Percentiles rank a stretch among this genome's conserved stretches.
These are phyloP conservation scores for Claviceps sorghi DNA, from an alignment of 2,329 filamentous ascomycete genomes.

Conservation along the genomic window DNA sequence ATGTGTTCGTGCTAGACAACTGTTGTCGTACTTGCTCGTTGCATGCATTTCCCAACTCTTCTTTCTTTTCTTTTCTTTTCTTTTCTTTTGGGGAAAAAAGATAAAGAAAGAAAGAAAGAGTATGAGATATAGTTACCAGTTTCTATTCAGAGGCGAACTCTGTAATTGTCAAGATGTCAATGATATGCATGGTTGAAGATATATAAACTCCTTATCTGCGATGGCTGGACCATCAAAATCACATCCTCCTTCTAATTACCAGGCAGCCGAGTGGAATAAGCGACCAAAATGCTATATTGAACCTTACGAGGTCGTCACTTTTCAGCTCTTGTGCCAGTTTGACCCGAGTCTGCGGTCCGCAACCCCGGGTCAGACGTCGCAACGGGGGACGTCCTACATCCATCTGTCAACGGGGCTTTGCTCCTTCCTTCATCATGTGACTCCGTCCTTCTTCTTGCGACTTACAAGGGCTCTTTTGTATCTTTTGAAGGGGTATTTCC, in stretches of 20 bases:
- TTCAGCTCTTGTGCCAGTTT: not conserved
- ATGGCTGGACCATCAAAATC: not conserved
- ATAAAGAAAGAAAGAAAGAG: too few relatives aligned
- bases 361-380: not conserved
- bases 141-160: not conserved
- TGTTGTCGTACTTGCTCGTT: not conserved
- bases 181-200: not conserved
- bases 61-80: not conserved
- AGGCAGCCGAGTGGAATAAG: not conserved
- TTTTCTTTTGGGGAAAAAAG: too few relatives aligned
- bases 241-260: not conserved
- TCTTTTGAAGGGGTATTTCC: constrained; percentile 7
- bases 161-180: not conserved
- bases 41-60: not conserved
- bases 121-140: not conserved
- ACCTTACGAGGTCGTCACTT: not conserved
- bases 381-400: not conserved
- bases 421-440: not conserved
- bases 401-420: not conserved
- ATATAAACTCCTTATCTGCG: too few relatives aligned
- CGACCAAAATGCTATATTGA: not conserved
- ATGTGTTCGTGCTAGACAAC: not conserved
- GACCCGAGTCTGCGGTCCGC: not conserved
- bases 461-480: not conserved
- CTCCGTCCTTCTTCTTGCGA: not conserved